Base-by-base conservation (phyloP, 1,284 basidiomycete genomes). In the Sporisorium exsertum region DNA sequence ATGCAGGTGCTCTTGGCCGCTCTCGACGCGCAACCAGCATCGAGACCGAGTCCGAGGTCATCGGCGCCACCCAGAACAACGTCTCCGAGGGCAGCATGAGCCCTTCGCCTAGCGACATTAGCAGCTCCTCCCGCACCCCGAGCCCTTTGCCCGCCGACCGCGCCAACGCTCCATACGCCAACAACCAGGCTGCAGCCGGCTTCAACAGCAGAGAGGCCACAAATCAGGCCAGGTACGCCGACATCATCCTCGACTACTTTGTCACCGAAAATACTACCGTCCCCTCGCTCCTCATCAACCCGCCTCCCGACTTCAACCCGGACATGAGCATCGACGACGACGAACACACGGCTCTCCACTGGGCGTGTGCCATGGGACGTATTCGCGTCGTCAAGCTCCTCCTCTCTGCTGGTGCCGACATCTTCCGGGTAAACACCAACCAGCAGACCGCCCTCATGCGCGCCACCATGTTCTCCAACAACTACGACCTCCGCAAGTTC, bases 281-380 rank as follows among this genome's bases (percentile, higher is more conserved):
- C 43, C 97, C 97, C 5, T 88, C 90, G 26, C 89, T 98, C 63
- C 91, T 99, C 80, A 91, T 97, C 68, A 90, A 90, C 51, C 97
- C 96, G 5, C 95, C 97, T 3, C 85, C 90, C 47, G 94, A 97
- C 87, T 97, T 97, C 86, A 94, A 99, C 85, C 91, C 97, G 9
- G 95, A 99, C 84, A 93, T 95, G 88, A 91, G 92, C 53, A 99
- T 99, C 75, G 97, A 99, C 87, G 97, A 99, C 79, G 97, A 99
- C 84, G 95, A 95, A 0, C 97, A 99, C 86, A 97, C 96, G 0
- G 92, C 97, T 22, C 87, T 99, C 20, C 97, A 99, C 85, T 99
- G 97, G 97, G 97, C 96, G 2, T 97, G 94, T 80, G 97, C 97
- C 12, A 99, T 99, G 96, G 97, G 97, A 33, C 92, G 97, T 56